phyloP scores from a whole-genome alignment of 2,329 filamentous ascomycete genomes.

The Cercospora zeae-maydis region DNA sequence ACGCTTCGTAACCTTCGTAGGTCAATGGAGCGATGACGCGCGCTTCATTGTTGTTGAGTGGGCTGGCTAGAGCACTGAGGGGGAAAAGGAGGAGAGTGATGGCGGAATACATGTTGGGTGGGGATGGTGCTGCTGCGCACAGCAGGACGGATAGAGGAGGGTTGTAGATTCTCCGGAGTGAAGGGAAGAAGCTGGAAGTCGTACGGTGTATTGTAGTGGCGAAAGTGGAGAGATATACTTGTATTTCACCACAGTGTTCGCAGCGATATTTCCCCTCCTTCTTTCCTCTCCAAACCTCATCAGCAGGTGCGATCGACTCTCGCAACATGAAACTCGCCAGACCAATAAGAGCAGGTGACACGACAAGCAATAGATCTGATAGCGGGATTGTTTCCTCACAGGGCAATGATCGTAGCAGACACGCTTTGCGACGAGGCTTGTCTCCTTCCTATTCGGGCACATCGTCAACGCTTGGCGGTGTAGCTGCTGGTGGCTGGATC shows the following conservation, averaged over 20 bases:
- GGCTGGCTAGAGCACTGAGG: background rate
- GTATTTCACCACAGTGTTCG: background rate
- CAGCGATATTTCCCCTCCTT: background rate
- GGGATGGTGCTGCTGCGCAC: background rate
- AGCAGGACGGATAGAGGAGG: background rate
- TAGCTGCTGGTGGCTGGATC: background rate
- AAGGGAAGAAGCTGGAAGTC: background rate
- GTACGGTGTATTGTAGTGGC: background rate
- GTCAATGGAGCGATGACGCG: conserved; percentile 13
- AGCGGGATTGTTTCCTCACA: background rate
- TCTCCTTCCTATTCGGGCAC: background rate
- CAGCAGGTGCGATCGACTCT: background rate
- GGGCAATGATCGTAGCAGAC: conserved; percentile 18
- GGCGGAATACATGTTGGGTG: background rate
- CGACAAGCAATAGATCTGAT: background rate
- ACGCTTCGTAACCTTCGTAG: conserved; percentile 44
- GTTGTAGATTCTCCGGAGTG: background rate
- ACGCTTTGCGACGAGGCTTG: conserved; percentile 3
- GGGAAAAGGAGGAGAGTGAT: background rate
- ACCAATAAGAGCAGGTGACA: background rate
- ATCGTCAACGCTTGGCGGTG: background rate
- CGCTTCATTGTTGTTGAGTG: background rate
- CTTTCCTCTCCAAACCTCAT: background rate
- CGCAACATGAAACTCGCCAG: background rate
- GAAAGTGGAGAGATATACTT: background rate